Evolutionary conservation across 73 alveolate species (phyloP).

Genomic region (Durusdinium trenchii): DNA sequence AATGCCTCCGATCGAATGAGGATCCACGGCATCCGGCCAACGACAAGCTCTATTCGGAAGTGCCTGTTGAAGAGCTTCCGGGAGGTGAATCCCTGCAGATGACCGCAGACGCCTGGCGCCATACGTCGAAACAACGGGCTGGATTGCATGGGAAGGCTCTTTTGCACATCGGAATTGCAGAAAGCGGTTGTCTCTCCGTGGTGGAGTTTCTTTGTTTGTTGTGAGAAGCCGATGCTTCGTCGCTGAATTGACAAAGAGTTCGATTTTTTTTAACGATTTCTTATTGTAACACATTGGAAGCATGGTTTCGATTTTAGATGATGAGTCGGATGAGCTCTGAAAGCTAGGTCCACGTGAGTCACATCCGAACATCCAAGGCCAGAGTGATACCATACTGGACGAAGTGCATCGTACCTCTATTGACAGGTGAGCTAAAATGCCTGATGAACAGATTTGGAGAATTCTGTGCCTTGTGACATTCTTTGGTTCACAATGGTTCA

Average conservation of each 20-base stretch:
- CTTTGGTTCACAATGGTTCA: not conserved
- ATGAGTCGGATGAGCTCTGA: no score
- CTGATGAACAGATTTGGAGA: not conserved
- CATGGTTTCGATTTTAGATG: no score
- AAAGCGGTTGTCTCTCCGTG: no score
- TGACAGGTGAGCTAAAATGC: not conserved
- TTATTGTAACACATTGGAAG: no score
- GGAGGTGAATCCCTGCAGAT: constrained; percentile 72
- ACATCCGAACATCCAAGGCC: constrained; percentile 1
- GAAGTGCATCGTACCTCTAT: constrained; percentile 14
- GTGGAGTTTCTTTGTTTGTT: no score
- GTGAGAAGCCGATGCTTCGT: no score
- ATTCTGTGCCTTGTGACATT: not conserved
- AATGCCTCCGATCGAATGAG: not conserved
- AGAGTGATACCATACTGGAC: constrained; percentile 61
- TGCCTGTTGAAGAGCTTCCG: constrained; percentile 55
- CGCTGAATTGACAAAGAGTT: no score
- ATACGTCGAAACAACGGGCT: no score
- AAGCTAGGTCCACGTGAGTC: no score
- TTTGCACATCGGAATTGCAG: no score
- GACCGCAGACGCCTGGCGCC: constrained; percentile 24
- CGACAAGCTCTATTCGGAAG: constrained; percentile 51
- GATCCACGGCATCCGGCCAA: constrained; percentile 82
- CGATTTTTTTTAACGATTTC: no score
- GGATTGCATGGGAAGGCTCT: no score